Conservation (phyloP, 176 grass and related monocot species). For the Calamus simplicifolius region DNA sequence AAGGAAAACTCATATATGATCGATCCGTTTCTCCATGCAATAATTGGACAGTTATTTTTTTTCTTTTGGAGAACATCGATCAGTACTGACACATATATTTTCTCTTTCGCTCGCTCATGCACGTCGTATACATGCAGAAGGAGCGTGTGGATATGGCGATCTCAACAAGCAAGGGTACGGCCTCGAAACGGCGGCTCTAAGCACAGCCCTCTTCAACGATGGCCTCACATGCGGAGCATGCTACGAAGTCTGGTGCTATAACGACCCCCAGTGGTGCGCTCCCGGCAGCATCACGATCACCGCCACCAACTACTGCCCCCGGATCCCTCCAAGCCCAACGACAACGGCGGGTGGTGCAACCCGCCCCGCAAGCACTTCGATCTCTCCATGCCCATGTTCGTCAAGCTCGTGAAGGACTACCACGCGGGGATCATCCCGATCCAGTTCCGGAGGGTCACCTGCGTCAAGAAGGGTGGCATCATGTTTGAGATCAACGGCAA, state of each 20-base stretch:
- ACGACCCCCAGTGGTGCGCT: conserved; percentile 19
- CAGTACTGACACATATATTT: too few relatives aligned
- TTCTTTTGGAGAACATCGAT: too few relatives aligned
- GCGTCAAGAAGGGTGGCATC: conserved; percentile 23
- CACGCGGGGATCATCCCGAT: conserved; percentile 28
- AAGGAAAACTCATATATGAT: too few relatives aligned
- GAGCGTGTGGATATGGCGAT: conserved; percentile 28
- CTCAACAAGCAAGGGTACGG: conserved; percentile 30
- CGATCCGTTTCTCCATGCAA: too few relatives aligned
- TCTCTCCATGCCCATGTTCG: conserved; percentile 24
- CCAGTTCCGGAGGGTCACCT: conserved; percentile 20
- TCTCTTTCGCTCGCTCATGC: too few relatives aligned
- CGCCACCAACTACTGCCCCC: conserved; percentile 23
- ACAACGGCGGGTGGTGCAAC: conserved; percentile 20
- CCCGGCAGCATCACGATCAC: conserved; percentile 12
- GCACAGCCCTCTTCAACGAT: conserved; percentile 32
- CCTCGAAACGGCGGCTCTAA: conserved; percentile 28
- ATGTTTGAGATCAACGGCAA: conserved; percentile 27
- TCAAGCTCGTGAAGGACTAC: conserved; percentile 17
- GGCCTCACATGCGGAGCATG: conserved; percentile 31
- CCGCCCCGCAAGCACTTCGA: conserved; percentile 28
- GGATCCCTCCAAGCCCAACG: conserved; percentile 4
- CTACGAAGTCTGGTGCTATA: conserved; percentile 27
- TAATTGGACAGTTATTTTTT: too few relatives aligned
- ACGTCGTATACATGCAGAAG: too few relatives aligned